phyloP scores from a whole-genome alignment of 2,329 filamentous ascomycete species.

The Pseudocercospora musae region DNA sequence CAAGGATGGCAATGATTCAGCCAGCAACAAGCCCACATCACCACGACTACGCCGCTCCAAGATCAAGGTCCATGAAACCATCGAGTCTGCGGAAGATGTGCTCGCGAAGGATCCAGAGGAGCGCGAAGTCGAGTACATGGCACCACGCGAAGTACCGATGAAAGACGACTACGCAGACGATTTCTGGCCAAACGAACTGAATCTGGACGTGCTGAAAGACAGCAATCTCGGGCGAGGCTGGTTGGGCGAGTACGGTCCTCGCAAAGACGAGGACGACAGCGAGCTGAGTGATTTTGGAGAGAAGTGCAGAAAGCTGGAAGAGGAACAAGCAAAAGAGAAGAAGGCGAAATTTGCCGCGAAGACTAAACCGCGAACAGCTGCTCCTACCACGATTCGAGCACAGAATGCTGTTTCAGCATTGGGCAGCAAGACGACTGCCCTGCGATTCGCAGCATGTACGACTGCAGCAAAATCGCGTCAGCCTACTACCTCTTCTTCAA shows the following conservation, averaged over 20 bases:
- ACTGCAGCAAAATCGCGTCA: constrained; percentile 41
- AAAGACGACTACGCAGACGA: constrained; percentile 36
- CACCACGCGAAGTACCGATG: constrained; percentile 60
- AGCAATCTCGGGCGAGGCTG: constrained; percentile 53
- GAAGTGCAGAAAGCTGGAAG: constrained; percentile 37
- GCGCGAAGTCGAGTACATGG: constrained; percentile 85
- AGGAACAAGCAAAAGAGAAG: constrained; percentile 24
- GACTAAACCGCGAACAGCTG: constrained; percentile 20
- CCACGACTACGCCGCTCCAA: constrained; percentile 53
- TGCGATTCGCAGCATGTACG: constrained; percentile 40
- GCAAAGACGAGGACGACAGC: constrained; percentile 52
- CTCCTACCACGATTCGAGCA: constrained; percentile 54
- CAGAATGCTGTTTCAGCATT: constrained; percentile 48
- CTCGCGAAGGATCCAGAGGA: constrained; percentile 44
- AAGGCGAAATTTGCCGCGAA: constrained; percentile 15
- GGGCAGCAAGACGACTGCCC: constrained; percentile 32
- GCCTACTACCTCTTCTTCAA: constrained; percentile 29
- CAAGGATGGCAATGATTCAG: constrained; percentile 38
- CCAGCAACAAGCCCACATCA: constrained; percentile 52
- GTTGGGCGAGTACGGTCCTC: constrained; percentile 48
- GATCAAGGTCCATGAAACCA: constrained; percentile 61
- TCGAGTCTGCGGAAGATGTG: constrained; percentile 20
- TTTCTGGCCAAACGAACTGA: constrained; percentile 27
- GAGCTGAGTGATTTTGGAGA: constrained; percentile 66
- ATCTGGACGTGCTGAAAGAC: constrained; percentile 44